Percentiles rank a stretch among this genome's conserved stretches.
Conservation (phyloP, 805 yeast species). For the Ogataea corticis region DNA sequence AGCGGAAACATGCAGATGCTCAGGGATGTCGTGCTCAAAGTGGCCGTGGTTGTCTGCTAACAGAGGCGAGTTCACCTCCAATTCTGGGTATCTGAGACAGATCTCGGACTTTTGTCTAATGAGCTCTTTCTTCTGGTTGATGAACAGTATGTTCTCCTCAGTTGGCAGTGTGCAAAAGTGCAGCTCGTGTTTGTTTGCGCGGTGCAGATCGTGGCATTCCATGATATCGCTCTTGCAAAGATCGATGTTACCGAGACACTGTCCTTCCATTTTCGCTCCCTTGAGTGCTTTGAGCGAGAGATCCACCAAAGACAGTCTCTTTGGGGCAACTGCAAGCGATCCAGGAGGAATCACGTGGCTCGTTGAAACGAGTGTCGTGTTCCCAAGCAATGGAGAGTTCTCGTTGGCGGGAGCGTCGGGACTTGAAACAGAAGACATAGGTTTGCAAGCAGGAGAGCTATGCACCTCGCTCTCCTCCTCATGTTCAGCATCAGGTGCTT, state of each 20-base stretch:
- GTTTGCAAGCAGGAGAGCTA: too few relatives aligned
- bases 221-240: conserved; percentile 29
- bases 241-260: conserved; percentile 35
- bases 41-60: conserved; percentile 15
- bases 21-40: not conserved
- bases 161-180: conserved; percentile 37
- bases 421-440: too few relatives aligned
- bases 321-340: not conserved
- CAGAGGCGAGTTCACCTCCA: conserved; percentile 35
- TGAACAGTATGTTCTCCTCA: conserved; percentile 35
- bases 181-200: conserved; percentile 17
- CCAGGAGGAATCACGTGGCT: too few relatives aligned
- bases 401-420: too few relatives aligned
- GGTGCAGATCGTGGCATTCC: conserved; percentile 25
- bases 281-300: conserved; percentile 33
- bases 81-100: conserved; percentile 29
- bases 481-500: conserved; percentile 30
- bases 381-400: conserved; percentile 4
- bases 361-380: not conserved
- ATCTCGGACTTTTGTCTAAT: conserved; percentile 28
- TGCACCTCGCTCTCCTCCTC: conserved; percentile 5
- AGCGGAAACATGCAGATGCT: too few relatives aligned
- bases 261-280: conserved; percentile 31
- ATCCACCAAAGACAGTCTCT: conserved; percentile 29
- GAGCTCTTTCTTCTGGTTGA: conserved; percentile 28